Evolutionary conservation across 371 early-diverging fungal species (phyloP), one percentile per base, ranked within the genome.

Genomic region (Syncephalastrum contaminatum): DNA sequence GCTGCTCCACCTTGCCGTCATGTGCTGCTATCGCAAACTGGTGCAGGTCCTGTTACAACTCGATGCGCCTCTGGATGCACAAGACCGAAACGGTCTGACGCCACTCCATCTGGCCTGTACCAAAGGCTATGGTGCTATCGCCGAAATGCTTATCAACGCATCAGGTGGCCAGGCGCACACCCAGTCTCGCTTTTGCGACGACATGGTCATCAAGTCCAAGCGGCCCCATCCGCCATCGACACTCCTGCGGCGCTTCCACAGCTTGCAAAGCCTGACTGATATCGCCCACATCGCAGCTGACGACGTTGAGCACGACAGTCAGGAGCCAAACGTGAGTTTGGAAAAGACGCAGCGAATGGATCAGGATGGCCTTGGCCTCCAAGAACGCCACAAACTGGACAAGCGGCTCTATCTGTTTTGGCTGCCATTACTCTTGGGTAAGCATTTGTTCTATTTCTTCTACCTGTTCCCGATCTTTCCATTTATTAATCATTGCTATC

Each of bases 81-180:
- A 51, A 51, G 75, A 75, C 58, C 65, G 47, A 16, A 69, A 65
- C 27, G 70, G 72, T 2, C 58, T 62, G 59, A 72, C 75, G 7
- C 60, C 72, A 6, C 66, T 75, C 42, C 65, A 72, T 30, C 63
- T 67, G 53, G 75, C 75, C 4, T 66, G 66, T 50, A 62, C 48
- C 42, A 48, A 49, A 19, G 54, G 60, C 6, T 52, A 41, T 8
- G 15, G 46, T 7, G 63, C 73, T 24, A 62, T 72, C 42, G 66
- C 88, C 5, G 40, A 40, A 61, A 48, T 14, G 88, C 90, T 1
- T 83, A 89, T 21, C 77, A 91, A 27, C 2, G 16, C 7, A 19
- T 16, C 15, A 18, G 16, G 14, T n/a, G 54, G 54, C 8, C 42
- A 18, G 30, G 25, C 51, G 24, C 43, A 30, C 7, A 10, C 36